Evolutionary conservation across 345 rosid genomes (phyloP), one percentile per base, ranked within the genome.

Genomic region (Jatropha curcas): DNA sequence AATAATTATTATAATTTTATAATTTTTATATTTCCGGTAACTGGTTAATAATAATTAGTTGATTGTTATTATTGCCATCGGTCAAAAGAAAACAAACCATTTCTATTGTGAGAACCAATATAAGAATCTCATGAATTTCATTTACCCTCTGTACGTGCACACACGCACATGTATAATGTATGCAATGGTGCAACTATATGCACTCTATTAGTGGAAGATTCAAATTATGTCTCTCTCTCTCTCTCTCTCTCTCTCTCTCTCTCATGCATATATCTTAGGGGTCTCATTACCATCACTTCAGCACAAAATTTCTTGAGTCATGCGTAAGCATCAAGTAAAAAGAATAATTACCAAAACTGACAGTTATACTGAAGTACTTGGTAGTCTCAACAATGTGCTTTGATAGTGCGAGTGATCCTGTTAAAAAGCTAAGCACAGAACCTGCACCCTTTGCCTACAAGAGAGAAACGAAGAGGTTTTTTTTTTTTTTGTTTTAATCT

Each of bases 391-490:
- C 98, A 72, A 92, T 66, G 70, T 93, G 96, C 81, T 95, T 95
- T 1, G 97, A 95, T 60, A 95, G 89, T 0, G 89, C 87, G 35
- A 91, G 52, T 2, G 99, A 93, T 73, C 98, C 97, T n/a, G 99
- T 93, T 70, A 88, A 56, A 79, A 93, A 93, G 85, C 99, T 93
- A 39, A 95, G 85, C 79, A 95, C 97, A 10, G 98, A 91, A 43
- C 99, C 97, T 59, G 98, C 96, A 76, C 99, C 99, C 73, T 82
- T 90, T 59, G 98, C 93, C 99, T 95, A 85, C 78, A 81, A 79
- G 30, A 68, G 55, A 8, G 28, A 65, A 51, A 20, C 17, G 28
- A 51, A 7, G 6, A 33, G 60, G 14, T 5, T 35, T 1, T 3
- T 45, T 6, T 58, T 5, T 43, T 67, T 5, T 35, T 1, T 3